These are phyloP conservation scores for Phialocephala subalpina DNA, from an alignment of 2,329 filamentous ascomycete species.

Conservation along the genomic window DNA sequence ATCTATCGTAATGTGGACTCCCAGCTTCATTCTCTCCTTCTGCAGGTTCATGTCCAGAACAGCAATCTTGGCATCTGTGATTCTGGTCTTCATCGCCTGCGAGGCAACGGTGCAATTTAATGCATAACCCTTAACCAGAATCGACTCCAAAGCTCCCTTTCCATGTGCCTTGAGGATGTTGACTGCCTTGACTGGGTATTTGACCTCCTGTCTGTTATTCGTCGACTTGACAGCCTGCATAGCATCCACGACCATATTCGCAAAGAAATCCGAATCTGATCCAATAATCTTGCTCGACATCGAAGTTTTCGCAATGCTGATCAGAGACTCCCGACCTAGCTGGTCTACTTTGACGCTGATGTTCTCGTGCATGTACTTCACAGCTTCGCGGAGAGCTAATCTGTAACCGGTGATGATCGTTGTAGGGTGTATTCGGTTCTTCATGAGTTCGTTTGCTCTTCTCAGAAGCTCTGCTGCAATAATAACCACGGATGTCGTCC, in stretches of 20 bases:
- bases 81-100: slow-evolving; percentile 94
- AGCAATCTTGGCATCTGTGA: slow-evolving; percentile 95
- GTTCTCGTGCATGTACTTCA: slow-evolving; percentile 99
- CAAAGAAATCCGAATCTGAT: slow-evolving; percentile 93
- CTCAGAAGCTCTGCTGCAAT: slow-evolving; percentile 95
- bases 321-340: slow-evolving; percentile 85
- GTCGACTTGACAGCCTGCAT: slow-evolving; percentile 94
- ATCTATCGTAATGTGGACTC: slow-evolving; percentile 97
- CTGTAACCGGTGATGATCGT: slow-evolving; percentile 99
- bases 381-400: slow-evolving; percentile 91
- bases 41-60: slow-evolving; percentile 97
- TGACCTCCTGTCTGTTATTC: slow-evolving; percentile 88
- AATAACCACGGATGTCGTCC: slow-evolving; percentile 96
- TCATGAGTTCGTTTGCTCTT: slow-evolving; percentile 97
- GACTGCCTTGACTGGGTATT: slow-evolving; percentile 98
- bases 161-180: slow-evolving; percentile 99
- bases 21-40: slow-evolving; percentile 99
- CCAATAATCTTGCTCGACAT: slow-evolving; percentile 99
- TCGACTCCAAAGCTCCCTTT: slow-evolving; percentile 87
- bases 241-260: slow-evolving; percentile 95
- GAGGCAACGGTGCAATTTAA: slow-evolving; percentile 98
- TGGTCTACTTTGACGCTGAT: slow-evolving; percentile 95
- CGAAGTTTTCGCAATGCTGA: slow-evolving; percentile 97
- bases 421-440: slow-evolving; percentile 99
- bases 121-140: slow-evolving; percentile 94